Evolutionary conservation across 2,329 filamentous ascomycete species (phyloP), one percentile per base, ranked within the genome.

Genomic region (Diplodia mutila): DNA sequence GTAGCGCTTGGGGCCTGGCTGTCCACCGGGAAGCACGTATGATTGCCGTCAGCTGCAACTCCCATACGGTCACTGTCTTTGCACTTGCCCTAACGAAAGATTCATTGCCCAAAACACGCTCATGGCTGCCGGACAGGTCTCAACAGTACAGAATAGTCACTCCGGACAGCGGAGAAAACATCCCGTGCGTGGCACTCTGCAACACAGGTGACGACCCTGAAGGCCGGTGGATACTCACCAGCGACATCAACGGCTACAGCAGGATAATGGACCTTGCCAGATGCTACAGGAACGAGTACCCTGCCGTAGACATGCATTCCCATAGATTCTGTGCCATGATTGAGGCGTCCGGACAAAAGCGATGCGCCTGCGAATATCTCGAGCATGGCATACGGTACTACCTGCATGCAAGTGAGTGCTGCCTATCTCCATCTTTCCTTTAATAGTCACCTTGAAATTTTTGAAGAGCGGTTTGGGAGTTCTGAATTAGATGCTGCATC

Each of bases 1-100:
- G 80, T 27, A 94, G 92, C 69, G 94, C 94, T 2, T 99, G 95
- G 95, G 95, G 94, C 0, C 79, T 97, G 57, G 90, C 93, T 8
- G 85, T 97, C 12, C 94, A 98, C 76, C 85, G 87, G 69, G 82
- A 89, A 70, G 92, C 92, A n/a, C 88, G 94, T 0, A 82, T 97
- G 69, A 90, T 99, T 70, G 95, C 94, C 0, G 90, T 96, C 48
- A 92, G 91, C 72, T 89, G 91, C 0, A 99, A 99, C 75, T 86
- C 85, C 0, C 81, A 83, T 25, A 74, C 81, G 18, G 84, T 91
- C 32, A 85, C 83, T 3, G 81, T 90, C 0, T 86, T 87, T 72
- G 86, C 86, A 16, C 87, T 87, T 72, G 87, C 85, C 0, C 79
- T 90, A 64, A 77, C 80, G 51, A 61, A 73, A 37, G 65, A 67